Base-by-base conservation (phyloP, 1,139 yeast species). In the Hanseniaspora uvarum region DNA sequence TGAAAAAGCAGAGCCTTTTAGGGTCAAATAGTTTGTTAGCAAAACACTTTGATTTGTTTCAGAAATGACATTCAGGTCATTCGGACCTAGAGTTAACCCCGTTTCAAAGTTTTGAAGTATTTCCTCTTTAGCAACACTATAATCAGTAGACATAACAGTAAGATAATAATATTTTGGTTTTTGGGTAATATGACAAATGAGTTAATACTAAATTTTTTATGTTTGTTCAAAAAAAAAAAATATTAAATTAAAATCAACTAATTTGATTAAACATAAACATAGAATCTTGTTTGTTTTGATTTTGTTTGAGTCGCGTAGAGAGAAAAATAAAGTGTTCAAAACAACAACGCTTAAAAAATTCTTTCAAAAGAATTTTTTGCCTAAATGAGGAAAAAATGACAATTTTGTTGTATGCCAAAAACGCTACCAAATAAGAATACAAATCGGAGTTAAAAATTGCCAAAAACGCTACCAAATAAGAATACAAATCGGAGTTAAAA, bases 1-100 rank as follows among this genome's bases (percentile, higher is more conserved):
- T 3, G 48, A 43, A 18, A 50, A 50, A 1, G 53, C 53, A 18
- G 53, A 43, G 2, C 53, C 53, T 21, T 50, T 50, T n/a, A 50
- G 16, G 4, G 53, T 50, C 5, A 50, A 18, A 14, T 50, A 50
- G 38, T 50, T 50, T 36, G 53, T 50, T n/a, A 50, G 26, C 19
- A 50, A 30, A 12, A 50, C 41, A 28, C 46, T 50, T 37, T 44
- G 46, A 16, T 50, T 50, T 14, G 43, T 37, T 19, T 50, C 53
- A 28, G 34, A 26, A 5, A 50, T 33, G n/a, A 34, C 34, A n/a
- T 40, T 37, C 2, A 50, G 30, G 26, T 50, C 48, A 31, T 36
- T 28, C 11, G 34, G 38, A 6, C 38, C 31, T 11, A 50, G 18
- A 1, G 30, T 26, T 7, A 50, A 19, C 4, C 28, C 34, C 5